Conservation (phyloP, 371 early-diverging fungal species). For the Circinella umbellata region DNA sequence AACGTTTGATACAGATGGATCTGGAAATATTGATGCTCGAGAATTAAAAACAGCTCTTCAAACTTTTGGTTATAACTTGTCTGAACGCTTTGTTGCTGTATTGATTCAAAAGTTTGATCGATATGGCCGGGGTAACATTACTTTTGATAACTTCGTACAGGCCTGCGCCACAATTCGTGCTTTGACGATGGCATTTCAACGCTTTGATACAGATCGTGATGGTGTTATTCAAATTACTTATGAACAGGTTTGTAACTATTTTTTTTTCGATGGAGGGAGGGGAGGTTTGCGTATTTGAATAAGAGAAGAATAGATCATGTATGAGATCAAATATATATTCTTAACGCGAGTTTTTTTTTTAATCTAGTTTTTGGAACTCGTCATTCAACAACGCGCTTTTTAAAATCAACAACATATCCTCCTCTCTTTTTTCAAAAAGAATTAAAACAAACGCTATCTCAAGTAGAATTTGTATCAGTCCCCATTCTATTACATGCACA, state of each 20-base stretch:
- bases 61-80: constrained; percentile 78
- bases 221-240: constrained; percentile 83
- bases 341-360: not conserved
- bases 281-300: too few relatives aligned
- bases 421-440: too few relatives aligned
- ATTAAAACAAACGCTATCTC: too few relatives aligned
- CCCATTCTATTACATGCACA: not conserved
- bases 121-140: constrained; percentile 69
- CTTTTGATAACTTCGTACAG: constrained; percentile 84
- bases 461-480: too few relatives aligned
- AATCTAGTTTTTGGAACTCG: constrained; percentile 7
- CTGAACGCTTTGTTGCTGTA: constrained; percentile 56
- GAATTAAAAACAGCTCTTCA: constrained; percentile 79
- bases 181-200: constrained; percentile 77
- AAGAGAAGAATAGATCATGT: too few relatives aligned
- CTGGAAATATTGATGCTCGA: constrained; percentile 73
- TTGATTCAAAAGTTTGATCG: constrained; percentile 78
- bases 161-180: constrained; percentile 82
- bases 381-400: constrained; percentile 5
- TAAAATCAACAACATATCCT: not conserved
- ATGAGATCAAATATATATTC: too few relatives aligned
- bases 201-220: constrained; percentile 72
- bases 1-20: constrained; percentile 81
- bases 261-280: not conserved
- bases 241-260: constrained; percentile 55